Evolutionary conservation across 371 early-diverging fungal genomes (phyloP).

Genomic region (Apophysomyces variabilis): DNA sequence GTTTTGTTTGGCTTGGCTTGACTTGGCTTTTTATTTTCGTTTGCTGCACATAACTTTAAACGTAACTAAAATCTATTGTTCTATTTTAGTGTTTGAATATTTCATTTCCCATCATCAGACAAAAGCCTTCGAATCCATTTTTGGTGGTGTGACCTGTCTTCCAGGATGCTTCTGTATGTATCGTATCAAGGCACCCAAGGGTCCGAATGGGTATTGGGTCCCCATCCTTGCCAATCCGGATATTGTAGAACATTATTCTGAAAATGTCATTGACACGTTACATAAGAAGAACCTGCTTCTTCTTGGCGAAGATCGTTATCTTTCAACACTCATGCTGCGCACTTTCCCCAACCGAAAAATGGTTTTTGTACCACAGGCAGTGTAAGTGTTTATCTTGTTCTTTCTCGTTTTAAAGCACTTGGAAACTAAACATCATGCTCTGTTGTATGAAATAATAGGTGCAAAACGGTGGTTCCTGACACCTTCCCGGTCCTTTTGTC

Average conservation of each 20-base stretch:
- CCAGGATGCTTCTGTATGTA: conserved; percentile 98
- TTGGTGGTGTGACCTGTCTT: conserved; percentile 96
- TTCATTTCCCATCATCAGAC: conserved; percentile 93
- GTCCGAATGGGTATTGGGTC: conserved; percentile 79
- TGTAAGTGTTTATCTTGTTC: conserved; percentile 23
- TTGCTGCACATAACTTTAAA: no score
- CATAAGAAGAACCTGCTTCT: conserved; percentile 98
- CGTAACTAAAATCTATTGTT: not conserved
- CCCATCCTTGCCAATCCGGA: conserved; percentile 93
- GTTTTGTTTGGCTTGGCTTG: not conserved
- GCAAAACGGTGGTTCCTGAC: conserved; percentile 97
- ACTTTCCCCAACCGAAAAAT: conserved; percentile 97
- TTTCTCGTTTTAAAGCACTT: not conserved
- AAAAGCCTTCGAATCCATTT: conserved; percentile 95
- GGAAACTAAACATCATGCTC: not conserved
- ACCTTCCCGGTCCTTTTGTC: conserved; percentile 92
- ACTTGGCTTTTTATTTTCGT: no score
- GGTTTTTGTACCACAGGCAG: conserved; percentile 97
- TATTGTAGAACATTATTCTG: conserved; percentile 95
- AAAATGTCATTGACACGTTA: conserved; percentile 95
- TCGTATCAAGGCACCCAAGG: conserved; percentile 84
- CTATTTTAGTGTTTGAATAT: conserved; percentile 85
- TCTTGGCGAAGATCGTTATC: conserved; percentile 98
- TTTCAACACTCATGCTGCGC: conserved; percentile 97
- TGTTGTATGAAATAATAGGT: conserved; percentile 36